phyloP scores from a whole-genome alignment of 176 grass and related monocot genomes.

The Stipa capillata region DNA sequence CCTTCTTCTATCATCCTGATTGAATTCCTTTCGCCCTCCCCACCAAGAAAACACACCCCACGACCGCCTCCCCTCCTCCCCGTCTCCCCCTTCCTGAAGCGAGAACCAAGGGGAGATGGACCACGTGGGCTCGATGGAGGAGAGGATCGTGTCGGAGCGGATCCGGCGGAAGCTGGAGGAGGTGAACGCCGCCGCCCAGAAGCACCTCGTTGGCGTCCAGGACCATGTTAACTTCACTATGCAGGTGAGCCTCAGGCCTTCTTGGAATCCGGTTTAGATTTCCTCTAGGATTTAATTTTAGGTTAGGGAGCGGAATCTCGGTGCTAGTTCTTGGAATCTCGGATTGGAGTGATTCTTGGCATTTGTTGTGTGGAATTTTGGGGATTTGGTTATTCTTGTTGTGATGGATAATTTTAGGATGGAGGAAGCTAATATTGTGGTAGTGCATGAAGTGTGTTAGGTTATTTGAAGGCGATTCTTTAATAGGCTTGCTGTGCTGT shows the following conservation, averaged over 20 bases:
- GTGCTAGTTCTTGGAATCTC: not conserved
- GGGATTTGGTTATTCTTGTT: not conserved
- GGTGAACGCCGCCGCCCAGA: constrained; percentile 64
- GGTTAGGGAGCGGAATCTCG: not conserved
- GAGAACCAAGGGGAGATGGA: constrained; percentile 27
- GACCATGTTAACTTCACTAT: constrained; percentile 96
- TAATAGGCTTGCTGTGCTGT: not conserved
- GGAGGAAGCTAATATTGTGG: not conserved
- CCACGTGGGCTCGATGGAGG: constrained; percentile 51
- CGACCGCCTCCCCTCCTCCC: not conserved
- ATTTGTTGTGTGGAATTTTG: not conserved
- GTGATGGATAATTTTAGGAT: not conserved
- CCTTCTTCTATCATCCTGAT: not conserved
- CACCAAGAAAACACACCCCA: not conserved
- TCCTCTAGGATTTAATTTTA: not conserved
- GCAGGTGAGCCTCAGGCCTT: constrained; percentile 43
- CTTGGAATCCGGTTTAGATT: not conserved
- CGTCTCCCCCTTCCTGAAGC: not conserved
- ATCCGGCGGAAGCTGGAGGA: constrained; percentile 77
- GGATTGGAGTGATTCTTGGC: not conserved
- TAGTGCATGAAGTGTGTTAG: not conserved
- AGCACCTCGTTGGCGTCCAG: constrained; percentile 66
- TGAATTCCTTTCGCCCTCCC: not conserved
- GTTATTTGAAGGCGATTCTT: not conserved
- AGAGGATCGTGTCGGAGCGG: constrained; percentile 52